These are phyloP conservation scores for Raphanus hybrid DNA, from an alignment of 441 rosid species.

Conservation along the genomic window DNA sequence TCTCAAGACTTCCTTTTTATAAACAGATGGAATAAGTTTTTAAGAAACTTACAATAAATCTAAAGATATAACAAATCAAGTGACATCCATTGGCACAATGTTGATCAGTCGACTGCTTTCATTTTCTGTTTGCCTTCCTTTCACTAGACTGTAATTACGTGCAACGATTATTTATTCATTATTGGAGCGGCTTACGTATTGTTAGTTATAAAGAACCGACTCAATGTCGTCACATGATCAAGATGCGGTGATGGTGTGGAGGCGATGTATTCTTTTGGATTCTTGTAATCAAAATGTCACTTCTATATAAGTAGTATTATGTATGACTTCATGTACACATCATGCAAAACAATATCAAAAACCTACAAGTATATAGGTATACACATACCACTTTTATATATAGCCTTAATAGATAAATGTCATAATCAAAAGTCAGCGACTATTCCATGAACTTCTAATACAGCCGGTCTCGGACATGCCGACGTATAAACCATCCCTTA, in stretches of 20 bases:
- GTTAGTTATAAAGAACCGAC: conserved; percentile 33
- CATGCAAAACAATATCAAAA: not conserved
- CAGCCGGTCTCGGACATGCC: conserved; percentile 11
- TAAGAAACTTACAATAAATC: not conserved
- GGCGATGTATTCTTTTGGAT: not conserved
- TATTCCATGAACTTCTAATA: conserved; percentile 23
- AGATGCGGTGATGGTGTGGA: conserved; percentile 23
- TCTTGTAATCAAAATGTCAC: conserved; percentile 8
- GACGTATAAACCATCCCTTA: not conserved
- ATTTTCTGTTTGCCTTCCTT: not conserved
- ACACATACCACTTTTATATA: not conserved
- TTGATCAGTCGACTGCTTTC: not conserved
- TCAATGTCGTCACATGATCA: conserved; percentile 36
- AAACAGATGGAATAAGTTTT: too few species aligned
- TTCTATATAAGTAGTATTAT: conserved; percentile 11
- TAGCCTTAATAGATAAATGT: conserved; percentile 1
- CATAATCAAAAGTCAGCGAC: conserved; percentile 17
- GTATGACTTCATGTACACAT: conserved; percentile 23
- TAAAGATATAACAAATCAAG: not conserved
- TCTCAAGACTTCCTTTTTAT: not conserved
- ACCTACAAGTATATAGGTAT: not conserved
- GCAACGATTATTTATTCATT: not conserved
- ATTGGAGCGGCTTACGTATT: conserved; percentile 31
- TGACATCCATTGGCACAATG: not conserved
- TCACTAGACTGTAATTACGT: not conserved